These are phyloP conservation scores for Hypoxylon crocopeplum DNA, from an alignment of 495 filamentous ascomycete genomes.

Conservation along the genomic window DNA sequence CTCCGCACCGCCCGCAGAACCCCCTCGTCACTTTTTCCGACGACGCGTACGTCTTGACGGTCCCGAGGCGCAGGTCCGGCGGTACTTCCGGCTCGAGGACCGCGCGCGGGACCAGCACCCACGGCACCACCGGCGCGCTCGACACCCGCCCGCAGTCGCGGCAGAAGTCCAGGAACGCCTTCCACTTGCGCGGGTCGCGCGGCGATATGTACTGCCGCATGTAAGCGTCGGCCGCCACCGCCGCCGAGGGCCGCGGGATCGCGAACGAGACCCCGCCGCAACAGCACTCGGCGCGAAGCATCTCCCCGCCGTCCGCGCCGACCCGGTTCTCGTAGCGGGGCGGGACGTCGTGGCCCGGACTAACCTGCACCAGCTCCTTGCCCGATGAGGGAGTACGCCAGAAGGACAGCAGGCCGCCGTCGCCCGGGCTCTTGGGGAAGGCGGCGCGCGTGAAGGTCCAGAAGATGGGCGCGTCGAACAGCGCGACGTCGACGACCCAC, in stretches of 20 bases:
- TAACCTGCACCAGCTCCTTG: constrained; percentile 33
- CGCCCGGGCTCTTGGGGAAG: constrained; percentile 42
- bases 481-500: constrained; percentile 43
- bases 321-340: constrained; percentile 16
- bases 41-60: constrained; percentile 61
- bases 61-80: constrained; percentile 54
- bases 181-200: constrained; percentile 51
- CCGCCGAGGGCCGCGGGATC: constrained; percentile 43
- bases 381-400: constrained; percentile 46
- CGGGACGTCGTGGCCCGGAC: constrained; percentile 27
- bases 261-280: constrained; percentile 56
- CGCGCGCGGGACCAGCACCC: constrained; percentile 66
- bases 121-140: constrained; percentile 66
- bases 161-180: constrained; percentile 67
- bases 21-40: constrained; percentile 59
- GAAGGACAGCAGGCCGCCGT: constrained; percentile 50
- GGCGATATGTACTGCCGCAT: constrained; percentile 25
- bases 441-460: constrained; percentile 47
- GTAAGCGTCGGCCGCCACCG: constrained; percentile 6
- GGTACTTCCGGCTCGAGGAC: constrained; percentile 51
- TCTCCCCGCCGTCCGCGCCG: constrained; percentile 31
- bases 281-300: constrained; percentile 47
- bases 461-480: constrained; percentile 45
- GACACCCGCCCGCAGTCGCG: constrained; percentile 62
- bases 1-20: constrained; percentile 70